These are phyloP conservation scores for Beauveria australis DNA, from an alignment of 2,329 filamentous ascomycete genomes.

Conservation along the genomic window DNA sequence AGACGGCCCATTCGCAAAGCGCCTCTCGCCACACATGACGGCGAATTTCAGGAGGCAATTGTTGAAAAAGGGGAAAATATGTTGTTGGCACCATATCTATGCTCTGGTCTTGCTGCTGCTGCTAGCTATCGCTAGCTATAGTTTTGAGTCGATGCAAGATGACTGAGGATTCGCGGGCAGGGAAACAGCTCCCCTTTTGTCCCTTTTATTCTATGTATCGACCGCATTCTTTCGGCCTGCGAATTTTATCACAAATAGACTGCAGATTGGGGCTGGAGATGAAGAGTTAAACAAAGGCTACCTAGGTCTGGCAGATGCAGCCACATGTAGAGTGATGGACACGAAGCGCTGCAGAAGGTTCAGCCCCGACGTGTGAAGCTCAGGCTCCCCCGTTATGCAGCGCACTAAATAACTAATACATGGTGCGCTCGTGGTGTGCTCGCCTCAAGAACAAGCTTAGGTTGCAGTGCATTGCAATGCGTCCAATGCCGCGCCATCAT, in stretches of 20 bases:
- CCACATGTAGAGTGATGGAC: background rate
- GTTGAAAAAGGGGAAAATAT: background rate
- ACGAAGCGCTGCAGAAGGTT: no score
- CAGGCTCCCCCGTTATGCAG: no score
- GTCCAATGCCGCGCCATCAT: no score
- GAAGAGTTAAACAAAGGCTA: background rate
- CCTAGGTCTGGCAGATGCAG: background rate
- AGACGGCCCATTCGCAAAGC: slow-evolving; percentile 7
- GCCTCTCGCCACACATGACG: slow-evolving; percentile 3
- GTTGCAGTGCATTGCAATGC: no score
- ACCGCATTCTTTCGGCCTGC: background rate
- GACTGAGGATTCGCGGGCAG: background rate
- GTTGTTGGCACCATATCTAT: background rate
- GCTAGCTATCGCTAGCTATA: background rate
- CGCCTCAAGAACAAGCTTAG: no score
- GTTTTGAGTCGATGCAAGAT: background rate
- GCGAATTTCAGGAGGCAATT: slow-evolving; percentile 4
- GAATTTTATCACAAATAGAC: background rate
- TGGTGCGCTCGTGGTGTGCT: no score
- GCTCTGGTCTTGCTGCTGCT: background rate
- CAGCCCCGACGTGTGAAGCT: no score
- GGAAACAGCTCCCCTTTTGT: background rate
- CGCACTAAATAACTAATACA: no score
- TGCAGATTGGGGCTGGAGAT: background rate
- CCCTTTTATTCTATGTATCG: background rate